Percentiles rank a stretch among this genome's conserved stretches.
Conservation (phyloP, 1,139 yeast genomes). For the Protomyces arabidopsidicola region DNA sequence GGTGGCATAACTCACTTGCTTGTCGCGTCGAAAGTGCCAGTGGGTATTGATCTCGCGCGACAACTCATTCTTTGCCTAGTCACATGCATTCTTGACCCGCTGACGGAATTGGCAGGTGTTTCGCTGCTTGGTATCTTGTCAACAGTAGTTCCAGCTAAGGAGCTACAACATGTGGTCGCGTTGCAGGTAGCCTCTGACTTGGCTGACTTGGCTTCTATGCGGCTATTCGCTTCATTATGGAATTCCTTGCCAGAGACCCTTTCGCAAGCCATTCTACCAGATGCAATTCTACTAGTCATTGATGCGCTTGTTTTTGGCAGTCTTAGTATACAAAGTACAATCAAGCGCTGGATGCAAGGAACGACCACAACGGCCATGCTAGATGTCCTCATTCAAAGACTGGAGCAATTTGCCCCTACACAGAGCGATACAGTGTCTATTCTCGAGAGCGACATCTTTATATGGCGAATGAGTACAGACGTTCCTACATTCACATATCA, state of each 20-base stretch:
- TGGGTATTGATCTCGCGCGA: neutral
- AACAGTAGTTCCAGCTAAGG: neutral
- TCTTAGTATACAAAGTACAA: neutral
- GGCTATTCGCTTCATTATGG: slow-evolving; percentile 9
- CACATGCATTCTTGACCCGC: neutral
- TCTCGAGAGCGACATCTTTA: neutral
- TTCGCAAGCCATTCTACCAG: neutral
- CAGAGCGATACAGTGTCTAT: neutral
- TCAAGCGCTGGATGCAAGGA: neutral
- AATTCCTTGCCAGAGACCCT: neutral
- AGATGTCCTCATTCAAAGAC: neutral
- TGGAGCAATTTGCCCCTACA: neutral
- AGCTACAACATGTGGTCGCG: neutral
- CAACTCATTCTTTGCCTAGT: neutral
- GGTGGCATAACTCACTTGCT: neutral
- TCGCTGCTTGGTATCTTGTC: neutral
- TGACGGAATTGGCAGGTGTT: neutral
- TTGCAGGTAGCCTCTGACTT: neutral
- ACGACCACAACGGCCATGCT: neutral
- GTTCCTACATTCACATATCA: neutral
- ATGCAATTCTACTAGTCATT: neutral
- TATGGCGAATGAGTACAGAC: neutral
- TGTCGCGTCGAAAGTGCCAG: neutral
- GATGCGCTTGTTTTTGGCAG: neutral
- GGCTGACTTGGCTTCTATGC: neutral